phyloP scores from a whole-genome alignment of 1,284 basidiomycete species.

The Pseudozyma thailandica region DNA sequence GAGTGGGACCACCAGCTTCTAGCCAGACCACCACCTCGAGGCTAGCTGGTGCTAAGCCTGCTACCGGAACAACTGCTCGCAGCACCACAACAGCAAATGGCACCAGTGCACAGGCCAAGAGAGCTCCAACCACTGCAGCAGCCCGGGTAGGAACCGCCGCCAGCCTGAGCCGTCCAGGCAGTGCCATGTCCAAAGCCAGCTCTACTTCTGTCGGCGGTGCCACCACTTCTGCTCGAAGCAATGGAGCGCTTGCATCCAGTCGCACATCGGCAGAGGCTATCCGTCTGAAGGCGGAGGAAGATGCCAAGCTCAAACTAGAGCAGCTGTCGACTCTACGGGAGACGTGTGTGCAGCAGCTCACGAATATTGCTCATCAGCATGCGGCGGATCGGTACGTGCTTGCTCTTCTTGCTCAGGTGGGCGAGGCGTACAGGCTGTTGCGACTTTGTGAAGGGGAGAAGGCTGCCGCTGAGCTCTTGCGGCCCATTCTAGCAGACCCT shows the following conservation, averaged over 20 bases:
- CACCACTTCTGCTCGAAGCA: conserved; percentile 11
- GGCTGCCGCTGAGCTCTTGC: conserved; percentile 39
- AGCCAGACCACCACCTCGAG: conserved; percentile 15
- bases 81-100: conserved; percentile 11
- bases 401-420: conserved; percentile 44
- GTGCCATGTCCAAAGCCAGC: conserved; percentile 48
- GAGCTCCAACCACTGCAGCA: conserved; percentile 2
- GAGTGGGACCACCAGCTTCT: conserved; percentile 19
- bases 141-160: conserved; percentile 7
- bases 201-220: conserved; percentile 18
- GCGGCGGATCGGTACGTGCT: conserved; percentile 45
- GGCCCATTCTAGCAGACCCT: conserved; percentile 1
- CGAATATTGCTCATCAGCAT: conserved; percentile 26
- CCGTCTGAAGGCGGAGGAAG: conserved; percentile 35
- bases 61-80: conserved; percentile 7
- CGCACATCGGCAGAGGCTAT: conserved; percentile 39
- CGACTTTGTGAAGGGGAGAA: conserved; percentile 47
- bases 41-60: conserved; percentile 8
- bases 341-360: conserved; percentile 21
- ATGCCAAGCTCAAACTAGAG: conserved; percentile 20
- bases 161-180: conserved; percentile 33
- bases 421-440: conserved; percentile 57
- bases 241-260: conserved; percentile 21
- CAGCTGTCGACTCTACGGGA: conserved; percentile 23
- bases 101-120: conserved; percentile 6